Evolutionary conservation across 2,329 filamentous ascomycete genomes (phyloP).

Genomic region (Pochonia chlamydosporia): DNA sequence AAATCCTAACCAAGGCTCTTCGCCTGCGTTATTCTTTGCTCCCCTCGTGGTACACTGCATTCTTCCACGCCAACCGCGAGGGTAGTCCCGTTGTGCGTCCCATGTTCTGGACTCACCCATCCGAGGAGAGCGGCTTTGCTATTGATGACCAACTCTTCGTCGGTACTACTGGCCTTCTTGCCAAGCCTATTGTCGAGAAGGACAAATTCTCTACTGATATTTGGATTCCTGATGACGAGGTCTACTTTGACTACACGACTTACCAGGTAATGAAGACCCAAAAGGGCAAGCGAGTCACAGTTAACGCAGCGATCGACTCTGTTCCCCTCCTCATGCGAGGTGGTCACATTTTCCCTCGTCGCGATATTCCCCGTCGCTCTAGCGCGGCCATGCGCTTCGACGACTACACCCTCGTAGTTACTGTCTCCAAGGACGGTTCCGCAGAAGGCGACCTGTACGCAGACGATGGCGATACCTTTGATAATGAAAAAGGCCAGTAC

Average conservation of each 20-base stretch:
- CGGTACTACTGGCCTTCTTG: slow-evolving; percentile 81
- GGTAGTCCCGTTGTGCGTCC: slow-evolving; percentile 85
- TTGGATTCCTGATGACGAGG: slow-evolving; percentile 81
- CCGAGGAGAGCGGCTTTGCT: slow-evolving; percentile 78
- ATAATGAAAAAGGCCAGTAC: slow-evolving; percentile 78
- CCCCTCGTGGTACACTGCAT: slow-evolving; percentile 94
- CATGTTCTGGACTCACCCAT: slow-evolving; percentile 87
- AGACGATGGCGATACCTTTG: slow-evolving; percentile 91
- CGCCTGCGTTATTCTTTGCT: slow-evolving; percentile 84
- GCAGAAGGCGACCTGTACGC: slow-evolving; percentile 81
- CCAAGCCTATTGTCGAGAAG: slow-evolving; percentile 81
- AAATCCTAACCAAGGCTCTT: slow-evolving; percentile 81
- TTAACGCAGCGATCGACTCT: slow-evolving; percentile 75
- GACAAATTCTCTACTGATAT: slow-evolving; percentile 68
- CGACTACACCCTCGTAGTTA: slow-evolving; percentile 84
- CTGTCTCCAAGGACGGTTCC: slow-evolving; percentile 50
- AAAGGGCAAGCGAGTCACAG: slow-evolving; percentile 61
- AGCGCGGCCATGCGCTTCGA: slow-evolving; percentile 88
- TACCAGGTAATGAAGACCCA: slow-evolving; percentile 67
- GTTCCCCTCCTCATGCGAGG: slow-evolving; percentile 89
- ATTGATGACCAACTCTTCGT: slow-evolving; percentile 94
- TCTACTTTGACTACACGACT: slow-evolving; percentile 95
- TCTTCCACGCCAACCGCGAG: slow-evolving; percentile 78
- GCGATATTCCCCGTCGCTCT: slow-evolving; percentile 81
- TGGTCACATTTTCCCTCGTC: slow-evolving; percentile 85